Evolutionary conservation across 768 basidiomycete species (phyloP), one percentile per base, ranked within the genome.

Genomic region (Mycena amicta): DNA sequence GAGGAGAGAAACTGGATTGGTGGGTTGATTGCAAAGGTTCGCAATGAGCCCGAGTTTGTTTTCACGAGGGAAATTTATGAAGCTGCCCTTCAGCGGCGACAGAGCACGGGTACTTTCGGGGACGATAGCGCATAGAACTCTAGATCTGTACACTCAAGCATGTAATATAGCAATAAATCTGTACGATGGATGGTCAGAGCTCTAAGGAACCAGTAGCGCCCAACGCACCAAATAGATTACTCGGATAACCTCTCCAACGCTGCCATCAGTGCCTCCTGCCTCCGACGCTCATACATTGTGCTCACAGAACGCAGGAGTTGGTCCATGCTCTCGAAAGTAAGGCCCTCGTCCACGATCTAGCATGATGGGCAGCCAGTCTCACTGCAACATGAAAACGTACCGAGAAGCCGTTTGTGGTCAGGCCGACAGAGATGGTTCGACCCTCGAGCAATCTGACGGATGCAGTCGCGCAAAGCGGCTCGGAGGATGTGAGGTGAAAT

Each of bases 1-100:
- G 72, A 75, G 58, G 86, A 88, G 60, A 76, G 88, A 61, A 67
- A 71, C 25, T 86, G 82, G 80, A 76, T 90, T 37, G 73, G 76
- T 28, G 70, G 66, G n/a, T 60, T 80, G 52, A 82, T 90, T 29
- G 56, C 62, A 51, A 79, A 76, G 52, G 86, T 84, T 39, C 80
- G 89, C 52, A 75, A 70, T 20, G 66, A 69, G 20, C 71, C 72
- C 23, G 74, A 65, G 0, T 79, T 72, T 58, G 70, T 79, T 25
- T 89, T 88, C 67, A 85, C 86, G 20, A 78, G 84, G 50, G 75
- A 80, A 50, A 76, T 78, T 70, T 90, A 89, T 62, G 77, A 81
- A 70, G 71, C 71, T 2, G 79, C 79, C 11, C 63, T 89, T 61
- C 63, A 68, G 67, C 73, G 73, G 54, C 71, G 82, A 62, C 68